These are phyloP conservation scores for Exserohilum turcica DNA, from an alignment of 2,329 filamentous ascomycete species.

Conservation along the genomic window DNA sequence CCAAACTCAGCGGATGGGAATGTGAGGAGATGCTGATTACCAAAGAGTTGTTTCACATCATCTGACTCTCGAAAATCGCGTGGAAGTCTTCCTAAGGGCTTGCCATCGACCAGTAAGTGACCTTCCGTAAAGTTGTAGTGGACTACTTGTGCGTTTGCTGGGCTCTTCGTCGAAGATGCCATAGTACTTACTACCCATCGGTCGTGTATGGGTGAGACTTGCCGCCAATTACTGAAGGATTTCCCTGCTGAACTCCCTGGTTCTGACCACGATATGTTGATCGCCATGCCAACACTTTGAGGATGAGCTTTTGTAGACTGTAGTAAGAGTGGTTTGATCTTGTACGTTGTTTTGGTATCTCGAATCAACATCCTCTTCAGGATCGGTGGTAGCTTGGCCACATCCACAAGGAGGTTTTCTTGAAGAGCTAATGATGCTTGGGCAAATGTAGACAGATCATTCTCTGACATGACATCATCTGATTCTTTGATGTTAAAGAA, in stretches of 20 bases:
- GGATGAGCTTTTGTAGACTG: conserved; percentile 41
- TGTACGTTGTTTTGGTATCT: conserved; percentile 54
- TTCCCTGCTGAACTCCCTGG: conserved; percentile 26
- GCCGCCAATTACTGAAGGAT: conserved; percentile 29
- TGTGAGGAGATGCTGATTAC: conserved; percentile 56
- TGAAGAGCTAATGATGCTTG: conserved; percentile 52
- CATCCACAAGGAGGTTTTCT: conserved; percentile 51
- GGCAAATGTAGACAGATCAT: conserved; percentile 38
- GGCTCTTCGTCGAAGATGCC: conserved; percentile 22
- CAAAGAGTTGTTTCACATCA: conserved; percentile 59
- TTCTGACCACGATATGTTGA: conserved; percentile 53
- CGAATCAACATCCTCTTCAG: conserved; percentile 49
- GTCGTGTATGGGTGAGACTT: conserved; percentile 28
- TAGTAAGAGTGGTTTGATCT: conserved; percentile 45
- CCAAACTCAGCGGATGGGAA: conserved; percentile 57
- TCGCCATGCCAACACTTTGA: conserved; percentile 38
- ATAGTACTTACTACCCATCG: conserved; percentile 42
- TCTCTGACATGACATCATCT: conserved; percentile 11
- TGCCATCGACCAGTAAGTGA: conserved; percentile 54
- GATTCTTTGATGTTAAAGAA: conserved; percentile 42
- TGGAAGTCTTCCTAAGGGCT: conserved; percentile 59
- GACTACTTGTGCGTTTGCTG: conserved; percentile 37
- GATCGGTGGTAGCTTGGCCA: conserved; percentile 35
- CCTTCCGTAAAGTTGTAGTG: conserved; percentile 54
- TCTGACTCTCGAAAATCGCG: conserved; percentile 52